Conservation (phyloP, 1,139 yeast species). For the Scheffersomyces segobiensis region DNA sequence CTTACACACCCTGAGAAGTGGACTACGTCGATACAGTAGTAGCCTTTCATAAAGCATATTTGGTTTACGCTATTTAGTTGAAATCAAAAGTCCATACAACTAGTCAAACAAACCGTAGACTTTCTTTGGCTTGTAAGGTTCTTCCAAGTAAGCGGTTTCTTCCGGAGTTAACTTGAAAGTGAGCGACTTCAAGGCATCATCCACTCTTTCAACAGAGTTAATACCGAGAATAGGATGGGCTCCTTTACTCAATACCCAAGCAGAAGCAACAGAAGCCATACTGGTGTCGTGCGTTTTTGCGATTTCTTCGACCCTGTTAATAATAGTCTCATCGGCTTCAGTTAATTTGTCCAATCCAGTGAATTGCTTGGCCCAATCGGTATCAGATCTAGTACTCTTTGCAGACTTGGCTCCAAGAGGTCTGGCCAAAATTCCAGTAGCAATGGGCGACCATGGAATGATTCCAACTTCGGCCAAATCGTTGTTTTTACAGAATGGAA, state of each 20-base stretch:
- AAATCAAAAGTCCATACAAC: neutral
- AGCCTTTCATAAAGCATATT: neutral
- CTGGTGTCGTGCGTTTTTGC: constrained; percentile 44
- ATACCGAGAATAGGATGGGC: constrained; percentile 56
- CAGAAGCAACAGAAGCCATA: constrained; percentile 58
- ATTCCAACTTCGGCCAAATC: constrained; percentile 43
- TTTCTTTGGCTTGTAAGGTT: constrained; percentile 33
- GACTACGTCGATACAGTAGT: neutral
- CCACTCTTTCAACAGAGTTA: constrained; percentile 48
- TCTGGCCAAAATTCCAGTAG: constrained; percentile 47
- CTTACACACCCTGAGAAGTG: neutral
- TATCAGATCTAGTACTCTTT: constrained; percentile 17
- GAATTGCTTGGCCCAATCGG: constrained; percentile 13
- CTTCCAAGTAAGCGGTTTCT: constrained; percentile 50
- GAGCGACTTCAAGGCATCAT: constrained; percentile 52
- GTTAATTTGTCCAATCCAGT: constrained; percentile 10
- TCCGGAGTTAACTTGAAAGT: constrained; percentile 43
- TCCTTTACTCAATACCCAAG: constrained; percentile 58
- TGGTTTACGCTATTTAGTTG: neutral
- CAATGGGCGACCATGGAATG: constrained; percentile 55
- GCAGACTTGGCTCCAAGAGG: constrained; percentile 27
- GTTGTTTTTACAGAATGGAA: constrained; percentile 46
- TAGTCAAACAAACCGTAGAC: neutral
- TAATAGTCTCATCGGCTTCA: constrained; percentile 34
- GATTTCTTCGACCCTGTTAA: constrained; percentile 54